Conservation (phyloP, 1,284 basidiomycete genomes). For the Ceratorhiza oryzae-sativae region DNA sequence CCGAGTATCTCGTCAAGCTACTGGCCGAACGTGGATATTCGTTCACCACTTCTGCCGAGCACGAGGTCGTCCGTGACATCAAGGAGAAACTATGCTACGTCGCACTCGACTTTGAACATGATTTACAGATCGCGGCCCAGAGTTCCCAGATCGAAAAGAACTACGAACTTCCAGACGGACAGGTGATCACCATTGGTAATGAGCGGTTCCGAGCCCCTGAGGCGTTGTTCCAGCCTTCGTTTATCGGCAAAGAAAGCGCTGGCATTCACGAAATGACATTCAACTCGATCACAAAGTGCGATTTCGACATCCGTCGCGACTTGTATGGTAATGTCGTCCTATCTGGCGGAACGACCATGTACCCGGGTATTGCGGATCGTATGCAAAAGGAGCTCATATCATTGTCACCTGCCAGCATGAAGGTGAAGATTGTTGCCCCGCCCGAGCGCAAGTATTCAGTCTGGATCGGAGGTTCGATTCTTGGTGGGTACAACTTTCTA, state of each 20-base stretch:
- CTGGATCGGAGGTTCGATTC: slow-evolving; percentile 69
- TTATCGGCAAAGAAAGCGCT: slow-evolving; percentile 66
- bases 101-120: slow-evolving; percentile 71
- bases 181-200: slow-evolving; percentile 72
- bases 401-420: slow-evolving; percentile 62
- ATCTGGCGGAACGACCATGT: slow-evolving; percentile 73
- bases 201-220: slow-evolving; percentile 72
- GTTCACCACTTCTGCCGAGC: slow-evolving; percentile 68
- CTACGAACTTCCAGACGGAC: slow-evolving; percentile 72
- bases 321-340: slow-evolving; percentile 68
- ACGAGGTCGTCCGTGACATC: slow-evolving; percentile 71
- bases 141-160: slow-evolving; percentile 69
- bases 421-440: slow-evolving; percentile 90
- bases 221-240: slow-evolving; percentile 69
- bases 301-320: slow-evolving; percentile 58
- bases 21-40: slow-evolving; percentile 70
- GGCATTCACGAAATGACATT: slow-evolving; percentile 74
- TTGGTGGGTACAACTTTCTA: not conserved
- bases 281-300: slow-evolving; percentile 76
- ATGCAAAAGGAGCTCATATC: slow-evolving; percentile 75
- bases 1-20: slow-evolving; percentile 70
- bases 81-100: slow-evolving; percentile 76
- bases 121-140: slow-evolving; percentile 69
- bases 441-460: slow-evolving; percentile 95
- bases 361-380: slow-evolving; percentile 69